A percentile compares a stretch with the other conserved stretches of the same genome.
phyloP scores from a whole-genome alignment of 352 stramenopile species.

The Phytophthora parvispora region DNA sequence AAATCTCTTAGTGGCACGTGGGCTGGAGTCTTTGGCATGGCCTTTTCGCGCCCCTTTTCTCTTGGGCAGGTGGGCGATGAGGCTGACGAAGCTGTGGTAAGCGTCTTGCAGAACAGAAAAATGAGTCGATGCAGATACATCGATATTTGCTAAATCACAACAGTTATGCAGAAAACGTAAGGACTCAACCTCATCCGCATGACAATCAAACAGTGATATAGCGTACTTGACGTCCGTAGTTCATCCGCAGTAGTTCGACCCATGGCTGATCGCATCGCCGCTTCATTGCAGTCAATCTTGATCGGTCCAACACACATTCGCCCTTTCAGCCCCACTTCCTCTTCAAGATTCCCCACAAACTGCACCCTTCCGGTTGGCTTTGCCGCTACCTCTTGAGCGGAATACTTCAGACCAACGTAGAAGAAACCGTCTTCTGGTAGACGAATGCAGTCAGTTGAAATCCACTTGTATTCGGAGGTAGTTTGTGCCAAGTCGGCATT shows the following conservation, averaged over 20 bases:
- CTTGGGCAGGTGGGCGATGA: conserved; percentile 48
- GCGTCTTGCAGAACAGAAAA: conserved; percentile 62
- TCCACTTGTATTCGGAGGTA: conserved; percentile 48
- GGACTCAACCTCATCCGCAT: neutral
- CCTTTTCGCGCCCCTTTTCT: conserved; percentile 14
- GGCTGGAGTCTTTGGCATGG: conserved; percentile 5
- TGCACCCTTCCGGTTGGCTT: conserved; percentile 26
- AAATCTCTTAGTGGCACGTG: conserved; percentile 18
- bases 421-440: conserved; percentile 74
- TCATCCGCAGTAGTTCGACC: conserved; percentile 18
- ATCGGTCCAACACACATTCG: conserved; percentile 68
- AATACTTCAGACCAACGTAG: conserved; percentile 78
- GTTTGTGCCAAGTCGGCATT: neutral
- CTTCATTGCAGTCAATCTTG: conserved; percentile 73
- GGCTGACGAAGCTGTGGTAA: conserved; percentile 48
- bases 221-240: conserved; percentile 20
- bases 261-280: conserved; percentile 45
- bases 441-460: conserved; percentile 75
- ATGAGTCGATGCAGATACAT: conserved; percentile 52
- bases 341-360: conserved; percentile 26
- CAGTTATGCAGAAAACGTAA: neutral
- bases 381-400: conserved; percentile 15
- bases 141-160: conserved; percentile 11
- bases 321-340: conserved; percentile 65
- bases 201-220: neutral